Evolutionary conservation across 257 asterid species (phyloP).

Genomic region (Petunia axillaris): DNA sequence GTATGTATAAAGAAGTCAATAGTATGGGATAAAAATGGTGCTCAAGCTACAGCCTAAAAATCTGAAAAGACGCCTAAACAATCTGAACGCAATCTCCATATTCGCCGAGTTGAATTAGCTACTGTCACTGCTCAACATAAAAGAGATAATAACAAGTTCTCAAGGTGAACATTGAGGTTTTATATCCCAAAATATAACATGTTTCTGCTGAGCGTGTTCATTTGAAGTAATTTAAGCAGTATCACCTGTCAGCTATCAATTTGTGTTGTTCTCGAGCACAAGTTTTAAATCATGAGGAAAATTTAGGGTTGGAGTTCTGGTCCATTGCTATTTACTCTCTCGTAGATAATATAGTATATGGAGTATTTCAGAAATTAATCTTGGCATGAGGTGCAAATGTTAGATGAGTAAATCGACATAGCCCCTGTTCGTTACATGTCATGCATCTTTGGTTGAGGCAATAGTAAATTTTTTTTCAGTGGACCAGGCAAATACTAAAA

Average conservation of each 20-base stretch:
- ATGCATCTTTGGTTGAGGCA: neutral
- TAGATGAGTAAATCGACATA: slow-evolving; percentile 19
- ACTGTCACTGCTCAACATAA: neutral
- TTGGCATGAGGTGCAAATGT: neutral
- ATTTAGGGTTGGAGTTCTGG: slow-evolving; percentile 1
- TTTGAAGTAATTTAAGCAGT: neutral
- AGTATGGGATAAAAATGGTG: neutral
- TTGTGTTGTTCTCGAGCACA: neutral
- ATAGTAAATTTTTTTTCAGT: neutral
- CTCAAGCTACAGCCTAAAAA: neutral
- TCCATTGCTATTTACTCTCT: slow-evolving; percentile 1
- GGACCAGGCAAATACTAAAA: neutral
- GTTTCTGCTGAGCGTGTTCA: neutral
- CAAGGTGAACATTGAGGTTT: slow-evolving; percentile 11
- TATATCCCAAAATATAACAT: neutral
- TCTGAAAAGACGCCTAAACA: neutral
- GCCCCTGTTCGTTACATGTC: neutral
- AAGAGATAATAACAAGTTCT: slow-evolving; percentile 5
- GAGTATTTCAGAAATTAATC: slow-evolving; percentile 13
- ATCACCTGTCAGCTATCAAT: neutral
- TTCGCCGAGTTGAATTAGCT: neutral
- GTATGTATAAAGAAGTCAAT: slow-evolving; percentile 39
- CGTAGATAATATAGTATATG: slow-evolving; percentile 11
- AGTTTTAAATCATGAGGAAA: neutral
- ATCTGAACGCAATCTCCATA: slow-evolving; percentile 12